Evolutionary conservation across 2,329 filamentous ascomycete species (phyloP), one percentile per base, ranked within the genome.

Genomic region (Arthrobotrys sphaeroides): DNA sequence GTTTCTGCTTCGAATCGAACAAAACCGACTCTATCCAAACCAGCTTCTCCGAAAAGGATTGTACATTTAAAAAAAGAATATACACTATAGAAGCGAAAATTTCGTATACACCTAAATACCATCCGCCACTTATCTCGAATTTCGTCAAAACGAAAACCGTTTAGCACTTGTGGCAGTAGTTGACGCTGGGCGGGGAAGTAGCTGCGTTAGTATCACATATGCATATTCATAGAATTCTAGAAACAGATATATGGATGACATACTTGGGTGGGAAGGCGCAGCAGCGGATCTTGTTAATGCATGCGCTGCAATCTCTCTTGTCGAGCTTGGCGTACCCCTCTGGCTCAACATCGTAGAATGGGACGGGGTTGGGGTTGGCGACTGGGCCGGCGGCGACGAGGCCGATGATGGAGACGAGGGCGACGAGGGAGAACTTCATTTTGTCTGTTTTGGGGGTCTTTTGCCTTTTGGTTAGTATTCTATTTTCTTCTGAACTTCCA

Each of bases 91-190:
- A n/a, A n/a, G n/a, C n/a, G n/a, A n/a, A n/a, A n/a, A n/a, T n/a
- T n/a, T n/a, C n/a, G n/a, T n/a, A n/a, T n/a, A n/a, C n/a, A n/a
- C n/a, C n/a, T n/a, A n/a, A n/a, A n/a, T n/a, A n/a, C n/a, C n/a
- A n/a, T n/a, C n/a, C n/a, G n/a, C n/a, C n/a, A n/a, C n/a, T n/a
- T n/a, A n/a, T n/a, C n/a, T n/a, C n/a, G n/a, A n/a, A n/a, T n/a
- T n/a, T n/a, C n/a, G n/a, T n/a, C n/a, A n/a, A n/a, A n/a, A n/a
- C n/a, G n/a, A n/a, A n/a, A n/a, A n/a, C n/a, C n/a, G 45, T 66
- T 40, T 69, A 69, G 65, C 65, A 69, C 51, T 69, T 60, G 65
- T 60, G 20, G 53, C 53, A 60, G 65, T 69, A 69, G 47, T 57
- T 57, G 47, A 66, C 49, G 36, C 62, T 66, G 26, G 13, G 20